Evolutionary conservation across 1,139 yeast genomes (phyloP), one percentile per base, ranked within the genome.

Genomic region (Sugiyamaella castrensis): DNA sequence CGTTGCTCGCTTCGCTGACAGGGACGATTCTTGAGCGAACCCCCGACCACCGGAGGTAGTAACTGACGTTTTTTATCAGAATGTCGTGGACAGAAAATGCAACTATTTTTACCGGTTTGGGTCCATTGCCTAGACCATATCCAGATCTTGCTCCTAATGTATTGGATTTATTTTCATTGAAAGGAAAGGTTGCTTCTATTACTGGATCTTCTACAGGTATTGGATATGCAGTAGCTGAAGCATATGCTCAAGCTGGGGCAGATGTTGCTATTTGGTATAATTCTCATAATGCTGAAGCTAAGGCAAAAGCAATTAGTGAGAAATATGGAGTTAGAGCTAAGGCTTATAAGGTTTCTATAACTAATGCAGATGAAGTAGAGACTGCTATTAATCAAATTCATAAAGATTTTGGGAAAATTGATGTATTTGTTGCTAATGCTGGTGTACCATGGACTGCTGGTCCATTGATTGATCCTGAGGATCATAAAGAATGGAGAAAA

Each of bases 191-290:
- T 15, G 95, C 95, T 48, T 80, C 88, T n/a, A 80, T 88, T 52
- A 86, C 96, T 15, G 96, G 96, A 31, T 84, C 94, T 3, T 83
- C 94, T 12, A 77, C 84, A 35, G 96, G 96, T 28, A 88, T 88
- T 60, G 96, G 96, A 10, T 76, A 71, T 57, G 88, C 87, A 5
- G 87, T 87, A 27, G 96, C 95, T 39, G 85, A 82, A 63, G 94
- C 91, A 0, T 87, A 74, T 62, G 91, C 94, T 45, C 94, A 87
- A 70, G 95, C 94, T 4, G 96, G 96, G 47, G 96, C 95, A 9
- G 88, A 86, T 57, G 84, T 88, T 40, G 92, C 91, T 54, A 76
- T 88, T 60, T 87, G 95, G 95, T 84, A 82, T 73, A 78, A 80
- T 66, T 73, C 81, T 37, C 77, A 80, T 55, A 80, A 86, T 30